phyloP scores from a whole-genome alignment of 2,329 filamentous ascomycete genomes.

The Arthroderma uncinatum region DNA sequence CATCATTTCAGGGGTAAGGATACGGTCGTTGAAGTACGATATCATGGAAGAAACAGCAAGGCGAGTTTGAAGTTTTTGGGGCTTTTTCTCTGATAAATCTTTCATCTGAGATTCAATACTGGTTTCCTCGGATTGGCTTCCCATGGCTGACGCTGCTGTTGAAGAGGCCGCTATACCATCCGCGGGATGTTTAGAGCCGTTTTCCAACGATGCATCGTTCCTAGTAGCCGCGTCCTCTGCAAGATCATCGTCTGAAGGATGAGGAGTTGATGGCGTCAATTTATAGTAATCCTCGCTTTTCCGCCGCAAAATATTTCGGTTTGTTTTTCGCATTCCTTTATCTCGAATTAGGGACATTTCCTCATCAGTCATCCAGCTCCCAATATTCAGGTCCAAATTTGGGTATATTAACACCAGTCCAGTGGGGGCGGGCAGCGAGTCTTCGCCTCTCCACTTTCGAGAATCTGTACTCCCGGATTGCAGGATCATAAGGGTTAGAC shows the following conservation, averaged over 20 bases:
- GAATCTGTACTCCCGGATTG: constrained; percentile 55
- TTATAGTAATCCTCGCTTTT: constrained; percentile 86
- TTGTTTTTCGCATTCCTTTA: constrained; percentile 63
- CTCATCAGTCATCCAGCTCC: constrained; percentile 98
- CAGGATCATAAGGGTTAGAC: constrained; percentile 77
- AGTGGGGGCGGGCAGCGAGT: constrained; percentile 59
- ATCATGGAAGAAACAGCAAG: constrained; percentile 95
- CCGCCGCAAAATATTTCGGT: constrained; percentile 63
- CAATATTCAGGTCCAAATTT: constrained; percentile 89
- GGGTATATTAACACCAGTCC: constrained; percentile 83
- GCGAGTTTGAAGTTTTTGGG: constrained; percentile 58
- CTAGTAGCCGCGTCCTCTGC: constrained; percentile 31
- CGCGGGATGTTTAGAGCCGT: not conserved
- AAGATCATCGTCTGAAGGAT: constrained; percentile 65
- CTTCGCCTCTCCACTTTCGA: constrained; percentile 45
- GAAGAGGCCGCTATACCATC: constrained; percentile 10
- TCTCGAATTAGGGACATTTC: constrained; percentile 92
- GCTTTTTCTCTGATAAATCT: constrained; percentile 28
- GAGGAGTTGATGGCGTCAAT: constrained; percentile 67
- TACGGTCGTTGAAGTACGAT: constrained; percentile 92
- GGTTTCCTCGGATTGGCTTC: constrained; percentile 23
- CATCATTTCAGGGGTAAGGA: constrained; percentile 96
- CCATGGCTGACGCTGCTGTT: constrained; percentile 15
- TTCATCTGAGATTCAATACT: constrained; percentile 29
- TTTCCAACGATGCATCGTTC: constrained; percentile 5